phyloP scores from a whole-genome alignment of 805 yeast genomes.

The Kodamaea jinghongensis region DNA sequence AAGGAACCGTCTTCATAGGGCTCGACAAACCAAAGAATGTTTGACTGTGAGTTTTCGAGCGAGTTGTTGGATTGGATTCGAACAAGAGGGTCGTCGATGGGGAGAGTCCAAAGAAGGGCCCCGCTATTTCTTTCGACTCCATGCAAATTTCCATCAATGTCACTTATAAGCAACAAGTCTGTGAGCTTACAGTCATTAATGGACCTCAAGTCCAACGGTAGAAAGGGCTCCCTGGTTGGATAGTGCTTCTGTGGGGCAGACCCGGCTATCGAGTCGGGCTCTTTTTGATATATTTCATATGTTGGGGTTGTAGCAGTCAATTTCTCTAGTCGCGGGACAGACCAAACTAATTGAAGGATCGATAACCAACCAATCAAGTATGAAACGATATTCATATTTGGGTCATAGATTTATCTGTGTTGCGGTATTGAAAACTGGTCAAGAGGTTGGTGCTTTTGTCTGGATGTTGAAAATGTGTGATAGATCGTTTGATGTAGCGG shows the following conservation, averaged over 20 bases:
- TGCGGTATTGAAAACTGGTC: no score
- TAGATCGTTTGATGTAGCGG: no score
- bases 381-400: no score
- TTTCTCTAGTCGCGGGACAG: conserved; percentile 23
- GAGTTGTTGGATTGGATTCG: conserved; percentile 30
- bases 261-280: not conserved
- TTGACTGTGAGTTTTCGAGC: conserved; percentile 19
- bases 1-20: conserved; percentile 83
- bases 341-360: conserved; percentile 10
- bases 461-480: no score
- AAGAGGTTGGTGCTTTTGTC: no score
- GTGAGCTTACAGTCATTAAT: conserved; percentile 50
- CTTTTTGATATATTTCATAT: no score
- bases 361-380: conserved; percentile 5
- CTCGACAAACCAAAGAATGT: conserved; percentile 79
- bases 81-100: conserved; percentile 63
- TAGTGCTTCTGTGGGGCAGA: conserved; percentile 1
- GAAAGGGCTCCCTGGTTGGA: conserved; percentile 16
- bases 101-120: conserved; percentile 69
- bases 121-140: conserved; percentile 79
- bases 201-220: conserved; percentile 38
- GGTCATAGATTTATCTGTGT: no score
- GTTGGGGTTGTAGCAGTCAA: conserved; percentile 8
- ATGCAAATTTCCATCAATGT: conserved; percentile 83
- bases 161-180: conserved; percentile 65